Conservation (phyloP, 176 grass and related monocot genomes). For the Elaeis guineensis region DNA sequence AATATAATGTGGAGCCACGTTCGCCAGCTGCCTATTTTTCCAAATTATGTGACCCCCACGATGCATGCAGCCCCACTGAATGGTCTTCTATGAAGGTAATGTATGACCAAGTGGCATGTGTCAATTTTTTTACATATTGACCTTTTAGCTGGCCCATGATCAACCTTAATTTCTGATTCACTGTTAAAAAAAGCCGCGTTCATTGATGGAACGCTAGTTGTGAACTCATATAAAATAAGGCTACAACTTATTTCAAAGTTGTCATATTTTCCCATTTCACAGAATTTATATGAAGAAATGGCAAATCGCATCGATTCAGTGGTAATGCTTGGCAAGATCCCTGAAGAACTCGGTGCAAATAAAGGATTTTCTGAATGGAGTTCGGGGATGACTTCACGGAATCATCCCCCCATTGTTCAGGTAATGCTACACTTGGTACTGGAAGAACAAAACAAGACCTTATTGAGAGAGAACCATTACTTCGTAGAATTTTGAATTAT, state of each 20-base stretch:
- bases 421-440: conserved; percentile 10
- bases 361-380: conserved; percentile 68
- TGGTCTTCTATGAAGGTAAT: conserved; percentile 36
- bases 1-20: conserved; percentile 44
- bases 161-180: no score
- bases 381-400: conserved; percentile 8
- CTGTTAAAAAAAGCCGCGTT: no score
- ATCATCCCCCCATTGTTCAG: conserved; percentile 74
- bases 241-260: no score
- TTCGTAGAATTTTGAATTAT: no score
- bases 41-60: conserved; percentile 3
- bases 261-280: neutral
- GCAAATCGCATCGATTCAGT: conserved; percentile 28
- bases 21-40: conserved; percentile 53
- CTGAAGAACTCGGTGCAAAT: conserved; percentile 36
- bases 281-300: conserved; percentile 62
- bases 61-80: conserved; percentile 16
- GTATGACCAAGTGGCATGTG: no score
- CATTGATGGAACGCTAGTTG: no score
- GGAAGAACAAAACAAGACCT: no score
- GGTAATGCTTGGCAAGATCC: conserved; percentile 32
- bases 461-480: no score
- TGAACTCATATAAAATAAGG: no score
- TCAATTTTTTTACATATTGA: no score
- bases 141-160: no score